A percentile compares a stretch with the other conserved stretches of the same genome.
These are phyloP conservation scores for Crithidia expoeki DNA, from an alignment of 208 protist genomes.

Conservation along the genomic window DNA sequence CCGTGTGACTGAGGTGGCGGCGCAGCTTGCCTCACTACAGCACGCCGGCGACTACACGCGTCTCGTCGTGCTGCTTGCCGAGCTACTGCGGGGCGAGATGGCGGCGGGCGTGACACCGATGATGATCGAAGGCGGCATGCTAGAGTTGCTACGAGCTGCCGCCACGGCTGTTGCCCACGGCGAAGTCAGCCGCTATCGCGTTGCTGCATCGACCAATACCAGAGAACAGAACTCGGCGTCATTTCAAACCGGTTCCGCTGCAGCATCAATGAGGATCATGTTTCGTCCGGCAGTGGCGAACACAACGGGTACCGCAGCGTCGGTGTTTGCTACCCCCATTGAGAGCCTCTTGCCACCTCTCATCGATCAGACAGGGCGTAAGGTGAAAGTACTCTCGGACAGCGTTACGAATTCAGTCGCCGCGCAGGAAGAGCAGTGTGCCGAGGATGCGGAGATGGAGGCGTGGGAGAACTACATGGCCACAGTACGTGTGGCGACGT, in stretches of 20 bases:
- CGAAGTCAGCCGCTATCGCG: not conserved
- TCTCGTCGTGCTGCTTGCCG: constrained; percentile 51
- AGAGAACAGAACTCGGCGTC: not conserved
- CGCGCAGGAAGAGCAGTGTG: constrained; percentile 1
- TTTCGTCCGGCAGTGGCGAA: not conserved
- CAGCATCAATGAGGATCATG: not conserved
- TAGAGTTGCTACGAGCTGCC: constrained; percentile 17
- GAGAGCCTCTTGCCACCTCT: constrained; percentile 33
- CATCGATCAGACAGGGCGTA: constrained; percentile 23
- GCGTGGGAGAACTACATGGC: constrained; percentile 31
- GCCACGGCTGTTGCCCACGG: constrained; percentile 19
- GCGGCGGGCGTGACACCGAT: constrained; percentile 61
- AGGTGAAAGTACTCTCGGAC: not conserved
- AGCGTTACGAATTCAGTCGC: not conserved
- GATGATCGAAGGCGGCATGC: constrained; percentile 68
- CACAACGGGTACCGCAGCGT: not conserved
- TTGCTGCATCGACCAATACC: not conserved
- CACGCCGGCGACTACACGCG: constrained; percentile 36
- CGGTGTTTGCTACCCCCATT: constrained; percentile 1
- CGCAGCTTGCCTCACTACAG: constrained; percentile 24
- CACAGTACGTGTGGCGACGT: constrained; percentile 16
- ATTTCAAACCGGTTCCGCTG: too few species aligned
- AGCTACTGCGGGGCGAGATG: constrained; percentile 57
- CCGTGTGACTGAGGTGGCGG: constrained; percentile 21
- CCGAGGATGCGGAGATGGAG: constrained; percentile 29